Conservation (phyloP, 805 yeast genomes). For the Torulaspora maleeae region DNA sequence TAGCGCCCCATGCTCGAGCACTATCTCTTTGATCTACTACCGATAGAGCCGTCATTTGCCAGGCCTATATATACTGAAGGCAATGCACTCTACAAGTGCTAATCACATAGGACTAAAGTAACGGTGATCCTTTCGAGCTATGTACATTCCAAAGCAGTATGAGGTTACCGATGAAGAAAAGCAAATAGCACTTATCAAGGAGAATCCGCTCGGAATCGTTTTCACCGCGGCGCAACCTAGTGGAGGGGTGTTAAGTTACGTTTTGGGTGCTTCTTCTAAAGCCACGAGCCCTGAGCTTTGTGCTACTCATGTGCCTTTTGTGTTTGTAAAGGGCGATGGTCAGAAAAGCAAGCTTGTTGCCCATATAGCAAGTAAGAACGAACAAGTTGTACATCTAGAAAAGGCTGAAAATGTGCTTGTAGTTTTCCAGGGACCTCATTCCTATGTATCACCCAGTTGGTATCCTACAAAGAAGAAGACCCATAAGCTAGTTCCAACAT, state of each 20-base stretch:
- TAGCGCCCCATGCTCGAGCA: too few species aligned
- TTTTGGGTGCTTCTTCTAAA: conserved; percentile 9
- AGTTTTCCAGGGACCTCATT: conserved; percentile 48
- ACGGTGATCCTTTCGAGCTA: background rate
- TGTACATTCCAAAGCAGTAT: conserved; percentile 33
- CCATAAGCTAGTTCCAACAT: conserved; percentile 64
- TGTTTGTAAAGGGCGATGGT: conserved; percentile 37
- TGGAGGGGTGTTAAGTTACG: conserved; percentile 12
- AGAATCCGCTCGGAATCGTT: conserved; percentile 51
- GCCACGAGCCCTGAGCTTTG: conserved; percentile 39
- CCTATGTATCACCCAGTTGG: conserved; percentile 57
- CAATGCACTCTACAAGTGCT: background rate
- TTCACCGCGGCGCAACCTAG: conserved; percentile 31
- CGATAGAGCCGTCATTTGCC: too few species aligned
- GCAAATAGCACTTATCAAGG: conserved; percentile 41
- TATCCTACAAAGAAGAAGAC: conserved; percentile 52
- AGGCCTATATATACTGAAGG: background rate
- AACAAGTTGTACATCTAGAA: conserved; percentile 43
- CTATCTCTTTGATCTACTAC: too few species aligned
- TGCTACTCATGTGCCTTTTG: conserved; percentile 57
- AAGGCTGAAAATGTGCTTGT: conserved; percentile 42
- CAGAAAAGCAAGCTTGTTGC: conserved; percentile 45
- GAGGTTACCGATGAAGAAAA: conserved; percentile 34
- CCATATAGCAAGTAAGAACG: conserved; percentile 42
- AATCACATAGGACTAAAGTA: background rate